Evolutionary conservation across 2,329 filamentous ascomycete genomes (phyloP), one percentile per base, ranked within the genome.

Genomic region (Penicillium sp.): DNA sequence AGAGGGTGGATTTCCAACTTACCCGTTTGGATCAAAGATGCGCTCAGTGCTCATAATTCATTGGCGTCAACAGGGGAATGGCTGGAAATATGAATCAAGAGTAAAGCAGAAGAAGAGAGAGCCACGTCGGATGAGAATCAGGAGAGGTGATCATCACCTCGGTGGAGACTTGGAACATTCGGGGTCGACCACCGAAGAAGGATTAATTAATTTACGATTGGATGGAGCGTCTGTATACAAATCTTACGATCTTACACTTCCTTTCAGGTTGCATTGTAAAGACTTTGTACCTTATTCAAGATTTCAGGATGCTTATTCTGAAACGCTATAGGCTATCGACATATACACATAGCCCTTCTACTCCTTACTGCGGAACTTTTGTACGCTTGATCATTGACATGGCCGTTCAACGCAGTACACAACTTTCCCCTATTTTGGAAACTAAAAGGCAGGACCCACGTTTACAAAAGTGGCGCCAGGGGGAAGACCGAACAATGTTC

Each of bases 171-270:
- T 50, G 18, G 36, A 46, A 29, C 35, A 48, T 55, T 54, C 44
- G 53, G 53, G 50, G 50, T 38, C 29, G 34, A 53, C 42, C 42
- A 53, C 53, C 46, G 46, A 53, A 49, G n/a, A 6, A 33, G 5
- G 31, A n/a, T 16, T n/a, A 14, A 8, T 13, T 8, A 16, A 33
- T 14, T n/a, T 14, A 33, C 48, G 27, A 46, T 40, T 46, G 22
- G 46, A 51, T 50, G 42, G 42, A 46, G 37, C 29, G 22, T 16
- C 34, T 41, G 27, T 46, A 39, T 31, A 31, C 16, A 36, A 37
- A 49, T 42, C 38, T 48, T 43, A 42, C 38, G 36, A 38, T 22
- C 33, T 44, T 37, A 44, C 41, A 25, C 29, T 38, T 29, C 5
- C 27, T 37, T 44, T 37, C 16, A 11, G 14, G 25, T 38, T 42